phyloP scores from a whole-genome alignment of 192 early-diverging fungal genomes.

The Backusella mclennaniae region DNA sequence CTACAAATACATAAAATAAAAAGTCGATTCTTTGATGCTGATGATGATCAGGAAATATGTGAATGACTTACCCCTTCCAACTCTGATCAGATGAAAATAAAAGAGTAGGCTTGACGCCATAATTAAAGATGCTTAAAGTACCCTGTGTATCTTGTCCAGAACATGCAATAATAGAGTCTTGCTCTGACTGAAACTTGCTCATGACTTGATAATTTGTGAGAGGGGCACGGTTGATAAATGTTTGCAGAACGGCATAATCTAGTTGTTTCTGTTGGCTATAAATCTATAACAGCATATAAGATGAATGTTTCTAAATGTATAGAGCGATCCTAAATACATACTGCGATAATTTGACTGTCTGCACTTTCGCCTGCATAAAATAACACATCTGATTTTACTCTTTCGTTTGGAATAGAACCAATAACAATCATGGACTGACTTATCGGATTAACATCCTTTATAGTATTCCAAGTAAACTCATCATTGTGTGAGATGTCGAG shows the following conservation, averaged over 20 bases:
- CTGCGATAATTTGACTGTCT: slow-evolving; percentile 25
- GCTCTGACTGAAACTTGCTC: neutral
- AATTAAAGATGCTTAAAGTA: neutral
- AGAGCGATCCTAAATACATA: neutral
- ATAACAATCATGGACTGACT: slow-evolving; percentile 22
- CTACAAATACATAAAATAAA: neutral
- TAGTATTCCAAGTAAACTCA: neutral
- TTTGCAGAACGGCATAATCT: slow-evolving; percentile 2
- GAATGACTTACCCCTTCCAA: slow-evolving; percentile 12
- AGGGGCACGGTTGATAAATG: slow-evolving; percentile 24
- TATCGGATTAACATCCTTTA: slow-evolving; percentile 6
- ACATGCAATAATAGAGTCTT: slow-evolving; percentile 15
- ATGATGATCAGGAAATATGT: neutral
- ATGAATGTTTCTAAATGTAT: neutral
- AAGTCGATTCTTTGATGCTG: neutral
- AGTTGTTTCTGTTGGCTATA: neutral
- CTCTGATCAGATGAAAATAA: neutral
- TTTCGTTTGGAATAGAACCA: neutral
- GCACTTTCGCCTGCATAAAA: slow-evolving; percentile 29
- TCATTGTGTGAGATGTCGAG: slow-evolving; percentile 8
- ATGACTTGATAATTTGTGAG: slow-evolving; percentile 14
- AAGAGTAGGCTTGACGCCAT: neutral
- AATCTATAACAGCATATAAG: neutral
- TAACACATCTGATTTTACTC: slow-evolving; percentile 6
- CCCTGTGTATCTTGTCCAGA: slow-evolving; percentile 26